Evolutionary conservation across 352 stramenopile genomes (phyloP).

Genomic region (Pythium volutum): DNA sequence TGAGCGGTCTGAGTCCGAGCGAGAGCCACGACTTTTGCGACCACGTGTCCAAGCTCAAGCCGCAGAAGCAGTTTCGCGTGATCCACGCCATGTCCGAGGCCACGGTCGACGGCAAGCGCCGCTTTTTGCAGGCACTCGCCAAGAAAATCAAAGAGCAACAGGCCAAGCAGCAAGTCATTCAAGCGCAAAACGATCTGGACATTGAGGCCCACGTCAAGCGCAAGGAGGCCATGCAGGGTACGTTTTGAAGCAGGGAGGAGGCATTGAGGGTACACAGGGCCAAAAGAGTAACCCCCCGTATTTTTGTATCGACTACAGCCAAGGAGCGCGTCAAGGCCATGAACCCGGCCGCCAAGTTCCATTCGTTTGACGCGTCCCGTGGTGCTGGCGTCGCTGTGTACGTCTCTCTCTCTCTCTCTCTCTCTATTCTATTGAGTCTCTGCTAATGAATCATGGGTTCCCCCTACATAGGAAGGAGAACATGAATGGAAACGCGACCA

Average conservation of each 20-base stretch:
- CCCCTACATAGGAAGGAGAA: slow-evolving; percentile 43
- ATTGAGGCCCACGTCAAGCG: slow-evolving; percentile 66
- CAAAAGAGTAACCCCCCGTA: neutral
- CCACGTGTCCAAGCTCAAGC: slow-evolving; percentile 67
- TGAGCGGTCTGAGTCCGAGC: slow-evolving; percentile 64
- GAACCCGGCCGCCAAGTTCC: slow-evolving; percentile 59
- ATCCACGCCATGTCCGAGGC: slow-evolving; percentile 83
- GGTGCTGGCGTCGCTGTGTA: slow-evolving; percentile 28
- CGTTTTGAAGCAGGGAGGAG: neutral
- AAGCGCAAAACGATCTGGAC: slow-evolving; percentile 53
- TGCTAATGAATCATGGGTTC: neutral
- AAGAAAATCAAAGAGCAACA: slow-evolving; percentile 73
- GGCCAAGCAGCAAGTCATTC: slow-evolving; percentile 45
- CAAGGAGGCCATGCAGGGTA: slow-evolving; percentile 68
- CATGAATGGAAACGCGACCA: slow-evolving; percentile 19
- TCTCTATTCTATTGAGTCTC: neutral
- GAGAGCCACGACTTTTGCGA: slow-evolving; percentile 76
- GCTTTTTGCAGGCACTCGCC: slow-evolving; percentile 64
- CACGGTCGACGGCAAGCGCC: slow-evolving; percentile 75
- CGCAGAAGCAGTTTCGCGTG: slow-evolving; percentile 85
- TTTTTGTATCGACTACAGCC: slow-evolving; percentile 30
- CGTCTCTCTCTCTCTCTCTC: neutral
- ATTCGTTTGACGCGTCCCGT: slow-evolving; percentile 69
- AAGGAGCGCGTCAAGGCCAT: slow-evolving; percentile 65
- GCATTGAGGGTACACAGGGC: neutral